Evolutionary conservation across 2,329 filamentous ascomycete genomes (phyloP).

Genomic region (Xylaria hypoxylon): DNA sequence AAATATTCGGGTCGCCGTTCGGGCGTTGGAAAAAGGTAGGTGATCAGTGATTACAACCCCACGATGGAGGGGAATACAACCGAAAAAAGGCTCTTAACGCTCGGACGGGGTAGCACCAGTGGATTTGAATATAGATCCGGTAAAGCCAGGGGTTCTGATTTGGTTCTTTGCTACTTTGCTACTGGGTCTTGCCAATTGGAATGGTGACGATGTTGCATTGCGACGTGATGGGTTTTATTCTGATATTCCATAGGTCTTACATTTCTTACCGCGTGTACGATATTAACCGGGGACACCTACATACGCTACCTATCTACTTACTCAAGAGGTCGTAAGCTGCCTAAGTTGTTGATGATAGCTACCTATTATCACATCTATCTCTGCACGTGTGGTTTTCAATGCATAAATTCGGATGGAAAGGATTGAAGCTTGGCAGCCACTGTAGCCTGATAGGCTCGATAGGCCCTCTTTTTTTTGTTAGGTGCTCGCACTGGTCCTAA

Average conservation of each 20-base stretch:
- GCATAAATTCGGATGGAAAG: slow-evolving; percentile 13
- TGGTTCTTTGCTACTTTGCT: neutral
- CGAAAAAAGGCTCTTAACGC: slow-evolving; percentile 14
- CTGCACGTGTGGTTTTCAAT: slow-evolving; percentile 15
- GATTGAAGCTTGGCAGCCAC: slow-evolving; percentile 18
- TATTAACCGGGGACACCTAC: neutral
- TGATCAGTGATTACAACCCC: slow-evolving; percentile 6
- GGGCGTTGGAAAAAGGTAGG: neutral
- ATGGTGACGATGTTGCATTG: slow-evolving; percentile 25
- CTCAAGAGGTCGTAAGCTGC: neutral
- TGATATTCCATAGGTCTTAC: slow-evolving; percentile 11
- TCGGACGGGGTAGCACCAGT: slow-evolving; percentile 23
- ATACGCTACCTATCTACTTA: neutral
- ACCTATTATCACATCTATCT: slow-evolving; percentile 19
- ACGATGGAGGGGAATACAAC: slow-evolving; percentile 2
- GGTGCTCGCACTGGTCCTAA: neutral
- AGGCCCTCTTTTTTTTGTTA: slow-evolving; percentile 9
- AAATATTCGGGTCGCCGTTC: too few species aligned
- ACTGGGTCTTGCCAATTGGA: slow-evolving; percentile 25
- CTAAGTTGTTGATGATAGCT: neutral
- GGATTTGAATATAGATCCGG: slow-evolving; percentile 19
- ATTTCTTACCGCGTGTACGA: neutral
- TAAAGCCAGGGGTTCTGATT: slow-evolving; percentile 22
- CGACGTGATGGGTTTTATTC: slow-evolving; percentile 14
- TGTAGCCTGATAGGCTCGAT: neutral